These are phyloP conservation scores for Lachnellula suecica DNA, from an alignment of 2,329 filamentous ascomycete genomes.

Conservation along the genomic window DNA sequence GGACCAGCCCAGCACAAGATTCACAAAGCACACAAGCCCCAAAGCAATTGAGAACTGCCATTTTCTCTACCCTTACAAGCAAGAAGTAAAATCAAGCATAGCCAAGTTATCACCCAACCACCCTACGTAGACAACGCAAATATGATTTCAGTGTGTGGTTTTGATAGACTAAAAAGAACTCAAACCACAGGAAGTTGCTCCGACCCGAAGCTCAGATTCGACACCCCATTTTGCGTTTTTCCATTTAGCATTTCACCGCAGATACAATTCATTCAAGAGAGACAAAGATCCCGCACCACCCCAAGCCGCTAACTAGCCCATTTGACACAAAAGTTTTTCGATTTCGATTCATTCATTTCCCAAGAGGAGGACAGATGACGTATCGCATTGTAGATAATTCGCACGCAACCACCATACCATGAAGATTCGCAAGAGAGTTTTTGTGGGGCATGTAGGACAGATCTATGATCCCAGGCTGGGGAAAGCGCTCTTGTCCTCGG, in stretches of 20 bases:
- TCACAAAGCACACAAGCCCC: too few species aligned
- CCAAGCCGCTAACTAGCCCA: background rate
- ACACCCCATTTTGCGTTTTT: background rate
- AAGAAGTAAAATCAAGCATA: background rate
- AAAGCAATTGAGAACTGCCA: background rate
- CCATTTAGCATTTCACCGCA: background rate
- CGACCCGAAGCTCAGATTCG: background rate
- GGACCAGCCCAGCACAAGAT: too few species aligned
- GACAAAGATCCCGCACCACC: background rate
- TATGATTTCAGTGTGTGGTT: background rate
- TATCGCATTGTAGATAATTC: slow-evolving; percentile 11
- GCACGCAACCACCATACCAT: slow-evolving; percentile 8
- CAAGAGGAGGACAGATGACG: slow-evolving; percentile 8
- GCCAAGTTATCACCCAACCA: background rate
- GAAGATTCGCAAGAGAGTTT: slow-evolving; percentile 21
- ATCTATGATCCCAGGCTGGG: slow-evolving; percentile 46
- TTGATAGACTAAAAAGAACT: background rate
- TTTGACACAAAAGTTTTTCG: slow-evolving; percentile 5
- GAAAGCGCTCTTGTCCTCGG: slow-evolving; percentile 50
- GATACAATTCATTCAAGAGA: background rate
- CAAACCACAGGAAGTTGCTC: background rate
- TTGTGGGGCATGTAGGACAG: slow-evolving; percentile 7
- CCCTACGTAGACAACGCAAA: background rate
- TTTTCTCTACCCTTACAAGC: slow-evolving; percentile 1
- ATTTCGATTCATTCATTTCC: slow-evolving; percentile 7